Evolutionary conservation across 148 eudicot genomes (phyloP).

Genomic region (Nepenthes mirabilis): DNA sequence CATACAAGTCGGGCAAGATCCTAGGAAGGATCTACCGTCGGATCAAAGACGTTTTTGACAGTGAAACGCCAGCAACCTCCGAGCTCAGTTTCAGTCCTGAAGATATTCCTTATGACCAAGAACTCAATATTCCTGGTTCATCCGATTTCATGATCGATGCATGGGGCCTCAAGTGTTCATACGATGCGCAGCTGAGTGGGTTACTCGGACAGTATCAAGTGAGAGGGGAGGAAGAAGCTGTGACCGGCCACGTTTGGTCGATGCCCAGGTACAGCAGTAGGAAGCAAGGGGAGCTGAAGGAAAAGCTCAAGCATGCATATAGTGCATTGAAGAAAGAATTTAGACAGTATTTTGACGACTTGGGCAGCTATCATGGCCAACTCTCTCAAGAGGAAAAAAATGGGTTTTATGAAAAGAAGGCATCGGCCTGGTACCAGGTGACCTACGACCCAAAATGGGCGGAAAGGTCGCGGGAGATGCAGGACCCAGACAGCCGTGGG

Average conservation of each 20-base stretch:
- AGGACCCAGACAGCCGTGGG: conserved; percentile 28
- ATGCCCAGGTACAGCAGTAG: conserved; percentile 59
- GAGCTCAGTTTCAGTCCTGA: conserved; percentile 14
- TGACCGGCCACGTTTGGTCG: conserved; percentile 88
- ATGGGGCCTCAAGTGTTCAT: conserved; percentile 65
- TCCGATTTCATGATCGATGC: conserved; percentile 39
- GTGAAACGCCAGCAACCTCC: conserved; percentile 16
- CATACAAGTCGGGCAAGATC: conserved; percentile 58
- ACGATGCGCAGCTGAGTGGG: conserved; percentile 53
- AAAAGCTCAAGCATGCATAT: conserved; percentile 77
- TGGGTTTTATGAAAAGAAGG: conserved; percentile 52
- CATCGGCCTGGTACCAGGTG: conserved; percentile 90
- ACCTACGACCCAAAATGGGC: conserved; percentile 62
- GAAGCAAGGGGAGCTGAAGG: conserved; percentile 73
- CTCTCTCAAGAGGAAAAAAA: conserved; percentile 48
- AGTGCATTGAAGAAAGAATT: conserved; percentile 58
- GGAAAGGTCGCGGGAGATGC: conserved; percentile 28
- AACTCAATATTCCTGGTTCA: conserved; percentile 54
- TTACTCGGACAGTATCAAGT: conserved; percentile 80
- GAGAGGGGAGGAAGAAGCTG: conserved; percentile 74
- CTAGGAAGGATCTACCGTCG: conserved; percentile 59
- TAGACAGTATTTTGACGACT: conserved; percentile 48
- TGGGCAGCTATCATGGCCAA: conserved; percentile 25
- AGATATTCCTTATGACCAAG: conserved; percentile 38
- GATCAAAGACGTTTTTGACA: conserved; percentile 34